These are phyloP conservation scores for Aspergillus affinis DNA, from an alignment of 495 filamentous ascomycete species.

Conservation along the genomic window DNA sequence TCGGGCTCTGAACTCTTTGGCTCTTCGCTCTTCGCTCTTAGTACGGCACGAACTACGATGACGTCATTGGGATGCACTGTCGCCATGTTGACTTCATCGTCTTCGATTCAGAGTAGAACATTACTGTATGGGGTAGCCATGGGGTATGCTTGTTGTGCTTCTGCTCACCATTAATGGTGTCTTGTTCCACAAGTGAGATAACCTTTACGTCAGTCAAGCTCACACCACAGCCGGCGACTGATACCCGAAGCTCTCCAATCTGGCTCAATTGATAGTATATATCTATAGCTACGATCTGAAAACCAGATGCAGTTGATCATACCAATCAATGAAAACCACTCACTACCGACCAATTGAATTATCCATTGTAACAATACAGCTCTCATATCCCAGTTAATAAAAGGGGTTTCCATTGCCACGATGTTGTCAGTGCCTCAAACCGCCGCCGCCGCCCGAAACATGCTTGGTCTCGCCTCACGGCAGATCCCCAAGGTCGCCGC, in stretches of 20 bases:
- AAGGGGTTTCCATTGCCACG: not conserved
- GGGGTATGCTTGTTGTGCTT: not conserved
- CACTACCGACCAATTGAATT: not conserved
- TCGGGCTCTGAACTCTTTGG: not conserved
- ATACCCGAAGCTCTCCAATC: slow-evolving; percentile 2
- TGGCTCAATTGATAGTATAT: not conserved
- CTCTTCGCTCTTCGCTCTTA: not conserved
- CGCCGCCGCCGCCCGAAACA: not conserved
- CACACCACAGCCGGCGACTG: not conserved
- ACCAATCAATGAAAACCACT: not conserved
- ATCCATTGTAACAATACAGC: not conserved
- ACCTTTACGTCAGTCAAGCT: not conserved
- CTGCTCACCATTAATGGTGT: not conserved
- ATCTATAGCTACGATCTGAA: not conserved
- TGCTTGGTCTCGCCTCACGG: slow-evolving; percentile 5
- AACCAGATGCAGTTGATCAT: not conserved
- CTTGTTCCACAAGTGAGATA: not conserved
- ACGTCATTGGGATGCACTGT: not conserved
- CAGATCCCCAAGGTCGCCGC: slow-evolving; percentile 15
- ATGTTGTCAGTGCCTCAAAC: not conserved
- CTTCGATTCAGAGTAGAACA: not conserved
- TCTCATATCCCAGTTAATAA: not conserved
- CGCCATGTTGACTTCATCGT: not conserved
- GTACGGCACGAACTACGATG: not conserved
- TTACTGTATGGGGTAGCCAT: not conserved